Evolutionary conservation across 169 alveolate genomes (phyloP).

Genomic region (Cryptosporidium felis): DNA sequence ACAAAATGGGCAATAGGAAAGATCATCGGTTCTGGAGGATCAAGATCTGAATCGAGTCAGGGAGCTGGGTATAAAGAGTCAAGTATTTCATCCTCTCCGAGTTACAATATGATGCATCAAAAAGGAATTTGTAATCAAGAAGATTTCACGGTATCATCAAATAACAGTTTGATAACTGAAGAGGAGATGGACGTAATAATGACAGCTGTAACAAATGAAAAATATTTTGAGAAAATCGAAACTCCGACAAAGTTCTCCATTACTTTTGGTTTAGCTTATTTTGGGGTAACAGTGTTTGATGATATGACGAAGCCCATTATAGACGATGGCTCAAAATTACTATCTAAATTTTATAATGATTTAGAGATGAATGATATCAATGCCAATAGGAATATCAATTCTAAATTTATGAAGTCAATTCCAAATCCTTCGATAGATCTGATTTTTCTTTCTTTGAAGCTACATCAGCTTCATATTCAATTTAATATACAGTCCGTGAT

Average conservation of each 20-base stretch:
- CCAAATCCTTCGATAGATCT: slow-evolving; percentile 31
- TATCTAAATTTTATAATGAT: not conserved
- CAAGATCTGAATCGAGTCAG: no score
- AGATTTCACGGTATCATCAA: slow-evolving; percentile 45
- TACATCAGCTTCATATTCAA: slow-evolving; percentile 33
- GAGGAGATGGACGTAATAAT: slow-evolving; percentile 68
- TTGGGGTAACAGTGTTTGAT: slow-evolving; percentile 60
- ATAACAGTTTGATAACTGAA: slow-evolving; percentile 43
- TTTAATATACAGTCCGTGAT: slow-evolving; percentile 53
- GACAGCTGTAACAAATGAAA: slow-evolving; percentile 68
- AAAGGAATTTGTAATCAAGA: slow-evolving; percentile 11
- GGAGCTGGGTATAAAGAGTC: not conserved
- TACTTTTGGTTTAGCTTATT: slow-evolving; percentile 59
- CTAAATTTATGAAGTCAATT: slow-evolving; percentile 40
- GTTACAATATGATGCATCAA: slow-evolving; percentile 47
- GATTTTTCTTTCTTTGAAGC: slow-evolving; percentile 5
- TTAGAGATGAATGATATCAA: slow-evolving; percentile 2
- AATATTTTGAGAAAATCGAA: slow-evolving; percentile 63
- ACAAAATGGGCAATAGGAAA: slow-evolving; percentile 65
- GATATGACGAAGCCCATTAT: slow-evolving; percentile 46
- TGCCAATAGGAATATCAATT: slow-evolving; percentile 3
- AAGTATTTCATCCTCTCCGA: slow-evolving; percentile 24
- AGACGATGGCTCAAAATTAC: not conserved
- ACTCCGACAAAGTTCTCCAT: slow-evolving; percentile 65
- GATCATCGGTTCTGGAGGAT: slow-evolving; percentile 24